Evolutionary conservation across 345 rosid species (phyloP), one percentile per base, ranked within the genome.

Genomic region (Moricandia arvensis): DNA sequence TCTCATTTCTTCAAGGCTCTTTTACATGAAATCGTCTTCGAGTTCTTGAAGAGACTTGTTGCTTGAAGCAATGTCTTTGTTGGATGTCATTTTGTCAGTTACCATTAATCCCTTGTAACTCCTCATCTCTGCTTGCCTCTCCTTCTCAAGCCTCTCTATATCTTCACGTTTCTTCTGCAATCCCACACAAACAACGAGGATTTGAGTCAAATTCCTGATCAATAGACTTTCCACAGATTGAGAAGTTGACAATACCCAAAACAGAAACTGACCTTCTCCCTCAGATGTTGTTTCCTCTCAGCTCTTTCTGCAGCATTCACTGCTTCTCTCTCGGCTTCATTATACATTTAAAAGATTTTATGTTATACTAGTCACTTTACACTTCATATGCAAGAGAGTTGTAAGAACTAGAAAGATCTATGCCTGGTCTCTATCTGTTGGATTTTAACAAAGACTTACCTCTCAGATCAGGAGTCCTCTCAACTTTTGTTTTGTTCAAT

Each of bases 71-170:
- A 92, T 85, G 71, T 95, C 86, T 83, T 95, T 95, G 87, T 95
- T 92, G 12, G 97, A 92, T 65, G 97, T 91, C 97, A 95, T 95
- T 30, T 92, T 95, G 6, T 95, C 97, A 16, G 96, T 71, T 21
- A 95, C 97, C 99, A 95, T 95, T 85, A 95, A 64, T 15, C 96
- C 93, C 77, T 92, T 95, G 91, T 92, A 95, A 91, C 97, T 95
- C 83, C 97, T 84, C 80, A 89, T 69, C 82, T 95, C 97, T 57
- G 92, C 88, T 66, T 91, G 99, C 73, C 84, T 89, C 79, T 92
- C 99, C 83, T 90, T 95, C 77, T 92, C 99, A 63, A 92, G 85
- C 87, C 88, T 90, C 0, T 88, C 93, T 83, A 92, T 81, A 24
- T 92, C 99, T 75, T 92, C 99, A 1, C 89, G 93, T 11, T 92